Conservation (phyloP, 75 land plant genomes). For the Cupressus sempervirens region DNA sequence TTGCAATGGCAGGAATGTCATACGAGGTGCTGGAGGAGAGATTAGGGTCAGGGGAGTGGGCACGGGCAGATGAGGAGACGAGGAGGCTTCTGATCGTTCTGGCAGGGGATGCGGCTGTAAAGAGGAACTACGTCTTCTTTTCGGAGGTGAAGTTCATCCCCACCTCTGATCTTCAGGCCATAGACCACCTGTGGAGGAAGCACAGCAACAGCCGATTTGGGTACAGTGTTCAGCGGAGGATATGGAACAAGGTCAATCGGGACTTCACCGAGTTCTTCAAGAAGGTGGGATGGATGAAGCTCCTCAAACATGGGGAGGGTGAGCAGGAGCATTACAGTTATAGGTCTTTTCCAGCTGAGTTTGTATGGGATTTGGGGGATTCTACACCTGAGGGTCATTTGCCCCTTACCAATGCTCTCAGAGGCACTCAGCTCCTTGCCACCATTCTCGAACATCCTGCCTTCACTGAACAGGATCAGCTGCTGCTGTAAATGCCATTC, state of each 20-base stretch:
- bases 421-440: slow-evolving; percentile 80
- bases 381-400: slow-evolving; percentile 84
- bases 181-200: slow-evolving; percentile 70
- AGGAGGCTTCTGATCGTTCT: slow-evolving; percentile 83
- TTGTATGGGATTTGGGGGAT: slow-evolving; percentile 68
- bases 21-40: slow-evolving; percentile 23
- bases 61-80: slow-evolving; percentile 80
- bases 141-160: slow-evolving; percentile 91
- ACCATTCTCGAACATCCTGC: slow-evolving; percentile 74
- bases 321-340: slow-evolving; percentile 73
- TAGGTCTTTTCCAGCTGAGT: slow-evolving; percentile 81
- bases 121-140: slow-evolving; percentile 95
- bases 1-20: slow-evolving; percentile 14
- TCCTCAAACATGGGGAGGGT: slow-evolving; percentile 32
- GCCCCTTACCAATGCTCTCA: slow-evolving; percentile 84
- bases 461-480: slow-evolving; percentile 34
- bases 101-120: slow-evolving; percentile 73
- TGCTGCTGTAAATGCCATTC: too few relatives aligned
- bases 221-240: slow-evolving; percentile 76
- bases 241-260: slow-evolving; percentile 52
- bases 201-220: slow-evolving; percentile 77
- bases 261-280: slow-evolving; percentile 76
- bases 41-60: slow-evolving; percentile 43
- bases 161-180: slow-evolving; percentile 42
- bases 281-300: slow-evolving; percentile 88